These are phyloP conservation scores for Paratrypanosoma confusum DNA, from an alignment of 208 protist species.

Conservation along the genomic window DNA sequence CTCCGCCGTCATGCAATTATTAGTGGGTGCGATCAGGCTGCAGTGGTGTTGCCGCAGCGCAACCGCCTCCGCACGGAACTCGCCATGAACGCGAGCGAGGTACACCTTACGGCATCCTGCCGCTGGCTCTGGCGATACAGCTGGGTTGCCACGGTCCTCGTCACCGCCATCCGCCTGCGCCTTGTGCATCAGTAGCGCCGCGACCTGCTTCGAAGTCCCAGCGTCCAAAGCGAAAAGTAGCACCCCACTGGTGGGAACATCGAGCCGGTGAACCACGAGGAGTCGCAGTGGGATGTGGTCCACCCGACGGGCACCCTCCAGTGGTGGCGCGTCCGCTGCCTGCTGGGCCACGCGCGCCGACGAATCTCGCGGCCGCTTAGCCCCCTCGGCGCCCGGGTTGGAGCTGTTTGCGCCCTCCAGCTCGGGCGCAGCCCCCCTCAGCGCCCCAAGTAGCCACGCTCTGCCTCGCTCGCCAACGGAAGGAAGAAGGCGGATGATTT, in stretches of 20 bases:
- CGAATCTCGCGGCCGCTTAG: no score
- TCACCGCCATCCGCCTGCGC: background rate
- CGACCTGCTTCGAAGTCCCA: slow-evolving; percentile 23
- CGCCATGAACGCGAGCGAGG: slow-evolving; percentile 40
- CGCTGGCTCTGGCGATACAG: background rate
- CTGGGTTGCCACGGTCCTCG: background rate
- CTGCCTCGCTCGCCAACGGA: slow-evolving; percentile 30
- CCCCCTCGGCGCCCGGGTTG: background rate
- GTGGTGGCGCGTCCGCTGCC: background rate
- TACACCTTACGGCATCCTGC: slow-evolving; percentile 35
- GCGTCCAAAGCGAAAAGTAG: slow-evolving; percentile 62
- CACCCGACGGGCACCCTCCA: background rate
- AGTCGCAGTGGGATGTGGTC: slow-evolving; percentile 12
- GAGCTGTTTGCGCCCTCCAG: background rate
- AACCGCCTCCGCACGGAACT: slow-evolving; percentile 23
- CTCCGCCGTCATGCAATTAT: background rate
- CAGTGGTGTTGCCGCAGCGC: slow-evolving; percentile 11
- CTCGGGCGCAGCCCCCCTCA: slow-evolving; percentile 1
- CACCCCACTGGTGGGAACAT: slow-evolving; percentile 78
- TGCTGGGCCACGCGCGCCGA: no score
- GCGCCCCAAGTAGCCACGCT: slow-evolving; percentile 13
- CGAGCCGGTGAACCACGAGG: slow-evolving; percentile 76
- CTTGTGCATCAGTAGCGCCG: slow-evolving; percentile 37
- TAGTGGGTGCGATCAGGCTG: background rate
- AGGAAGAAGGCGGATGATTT: slow-evolving; percentile 40